These are phyloP conservation scores for Phytophthora niederhauseri DNA, from an alignment of 352 stramenopile genomes.

Conservation along the genomic window DNA sequence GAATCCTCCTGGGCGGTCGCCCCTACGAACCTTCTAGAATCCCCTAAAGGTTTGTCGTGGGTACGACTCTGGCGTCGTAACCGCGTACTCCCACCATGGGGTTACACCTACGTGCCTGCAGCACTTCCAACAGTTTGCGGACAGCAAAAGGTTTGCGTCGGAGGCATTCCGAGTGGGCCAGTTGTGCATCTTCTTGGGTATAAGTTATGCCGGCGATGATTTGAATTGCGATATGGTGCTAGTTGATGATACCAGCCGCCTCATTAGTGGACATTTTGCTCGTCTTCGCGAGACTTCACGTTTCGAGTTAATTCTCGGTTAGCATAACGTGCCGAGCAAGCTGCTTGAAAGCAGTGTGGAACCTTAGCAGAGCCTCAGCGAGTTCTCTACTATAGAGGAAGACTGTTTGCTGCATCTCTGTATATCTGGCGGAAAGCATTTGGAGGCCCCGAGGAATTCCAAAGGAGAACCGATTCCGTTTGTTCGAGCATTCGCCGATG, in stretches of 20 bases:
- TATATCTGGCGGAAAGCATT: background rate
- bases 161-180: background rate
- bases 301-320: background rate
- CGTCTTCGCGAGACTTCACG: background rate
- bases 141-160: background rate
- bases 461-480: background rate
- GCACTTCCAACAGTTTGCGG: no score
- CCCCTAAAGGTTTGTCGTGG: no score
- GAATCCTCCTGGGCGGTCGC: no score
- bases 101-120: no score
- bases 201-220: background rate
- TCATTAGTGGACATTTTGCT: background rate
- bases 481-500: background rate
- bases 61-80: no score
- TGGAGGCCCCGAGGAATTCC: background rate
- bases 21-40: no score
- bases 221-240: background rate
- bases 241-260: background rate
- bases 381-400: background rate
- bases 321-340: background rate
- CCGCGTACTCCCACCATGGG: no score
- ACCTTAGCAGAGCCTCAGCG: background rate
- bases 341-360: background rate
- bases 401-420: background rate
- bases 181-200: background rate